These are phyloP conservation scores for Stereocaulon alpinum DNA, from an alignment of 495 filamentous ascomycete species.

Conservation along the genomic window DNA sequence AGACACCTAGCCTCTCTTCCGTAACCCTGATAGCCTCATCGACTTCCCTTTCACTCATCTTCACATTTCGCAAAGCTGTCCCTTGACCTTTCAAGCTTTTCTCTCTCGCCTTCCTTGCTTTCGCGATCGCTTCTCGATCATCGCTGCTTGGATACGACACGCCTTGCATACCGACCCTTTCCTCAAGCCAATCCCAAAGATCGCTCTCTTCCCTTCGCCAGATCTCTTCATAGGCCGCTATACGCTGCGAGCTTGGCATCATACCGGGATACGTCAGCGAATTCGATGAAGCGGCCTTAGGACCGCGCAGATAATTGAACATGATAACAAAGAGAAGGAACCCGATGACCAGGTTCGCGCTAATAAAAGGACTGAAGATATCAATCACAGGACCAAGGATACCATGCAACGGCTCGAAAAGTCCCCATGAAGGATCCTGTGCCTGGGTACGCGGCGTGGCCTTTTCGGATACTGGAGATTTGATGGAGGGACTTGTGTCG, in stretches of 20 bases:
- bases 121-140: conserved; percentile 1
- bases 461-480: conserved; percentile 34
- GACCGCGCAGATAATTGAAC: conserved; percentile 45
- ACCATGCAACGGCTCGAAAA: conserved; percentile 65
- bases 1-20: conserved; percentile 63
- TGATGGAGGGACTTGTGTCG: conserved; percentile 35
- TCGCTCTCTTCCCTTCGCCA: conserved; percentile 86
- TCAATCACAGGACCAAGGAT: conserved; percentile 61
- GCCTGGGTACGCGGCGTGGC: conserved; percentile 19
- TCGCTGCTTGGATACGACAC: conserved; percentile 32
- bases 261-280: conserved; percentile 7
- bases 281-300: conserved; percentile 29
- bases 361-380: conserved; percentile 59
- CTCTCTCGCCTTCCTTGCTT: conserved; percentile 9
- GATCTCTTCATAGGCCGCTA: conserved; percentile 85
- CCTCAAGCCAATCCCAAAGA: conserved; percentile 93
- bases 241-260: conserved; percentile 47
- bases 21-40: conserved; percentile 77
- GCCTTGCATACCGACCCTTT: conserved; percentile 68
- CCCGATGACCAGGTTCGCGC: conserved; percentile 52
- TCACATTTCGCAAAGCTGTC: conserved; percentile 46
- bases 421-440: conserved; percentile 53
- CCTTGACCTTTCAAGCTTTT: conserved; percentile 22
- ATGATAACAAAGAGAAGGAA: conserved; percentile 48
- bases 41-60: conserved; percentile 71